These are phyloP conservation scores for Penicillium angulare DNA, from an alignment of 495 filamentous ascomycete species.

Conservation along the genomic window DNA sequence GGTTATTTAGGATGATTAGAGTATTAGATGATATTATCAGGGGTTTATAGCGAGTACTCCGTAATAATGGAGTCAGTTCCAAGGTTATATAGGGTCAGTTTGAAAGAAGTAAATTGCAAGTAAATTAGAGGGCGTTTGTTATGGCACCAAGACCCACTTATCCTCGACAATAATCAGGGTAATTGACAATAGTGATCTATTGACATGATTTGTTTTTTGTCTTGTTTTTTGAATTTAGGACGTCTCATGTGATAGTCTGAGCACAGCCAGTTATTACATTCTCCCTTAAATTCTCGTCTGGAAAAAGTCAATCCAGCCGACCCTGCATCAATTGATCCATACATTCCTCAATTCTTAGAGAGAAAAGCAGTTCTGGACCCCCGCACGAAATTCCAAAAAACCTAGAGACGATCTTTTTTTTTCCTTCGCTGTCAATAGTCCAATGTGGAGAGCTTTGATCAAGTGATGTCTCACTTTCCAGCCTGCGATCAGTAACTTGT, in stretches of 20 bases:
- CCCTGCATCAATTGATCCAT: no score
- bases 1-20: no score
- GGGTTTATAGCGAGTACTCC: no score
- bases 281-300: not conserved
- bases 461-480: conserved; percentile 12
- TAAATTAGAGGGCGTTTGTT: no score
- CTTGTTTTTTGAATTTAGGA: no score
- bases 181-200: no score
- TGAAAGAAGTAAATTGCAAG: conserved; percentile 4
- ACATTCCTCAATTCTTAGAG: no score
- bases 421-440: no score
- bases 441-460: not conserved
- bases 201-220: not conserved
- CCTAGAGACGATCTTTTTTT: not conserved
- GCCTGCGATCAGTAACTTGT: not conserved
- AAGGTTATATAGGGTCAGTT: not conserved
- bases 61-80: no score
- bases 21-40: no score
- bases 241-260: no score
- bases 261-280: no score
- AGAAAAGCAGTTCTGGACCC: not conserved
- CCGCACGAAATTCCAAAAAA: not conserved
- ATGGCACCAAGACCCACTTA: not conserved
- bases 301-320: not conserved
- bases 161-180: not conserved